These are phyloP conservation scores for Aspergillus fructus DNA, from an alignment of 2,329 filamentous ascomycete genomes.

Conservation along the genomic window DNA sequence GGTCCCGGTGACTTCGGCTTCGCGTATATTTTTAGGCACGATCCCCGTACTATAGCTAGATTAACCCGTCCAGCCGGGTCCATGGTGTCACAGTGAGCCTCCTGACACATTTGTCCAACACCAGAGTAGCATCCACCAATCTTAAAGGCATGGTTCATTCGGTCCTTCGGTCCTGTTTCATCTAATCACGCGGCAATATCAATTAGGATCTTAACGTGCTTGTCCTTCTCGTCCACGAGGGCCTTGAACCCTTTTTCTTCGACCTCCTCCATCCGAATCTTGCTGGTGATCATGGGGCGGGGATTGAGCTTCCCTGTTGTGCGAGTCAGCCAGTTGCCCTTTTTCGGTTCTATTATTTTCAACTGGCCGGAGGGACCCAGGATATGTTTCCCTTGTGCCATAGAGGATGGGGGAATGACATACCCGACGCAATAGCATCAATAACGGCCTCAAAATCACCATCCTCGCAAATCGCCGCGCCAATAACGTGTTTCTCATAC, in stretches of 20 bases:
- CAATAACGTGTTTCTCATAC: conserved; percentile 53
- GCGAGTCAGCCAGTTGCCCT: neutral
- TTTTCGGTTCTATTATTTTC: neutral
- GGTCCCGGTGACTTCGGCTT: neutral
- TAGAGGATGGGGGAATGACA: conserved; percentile 1
- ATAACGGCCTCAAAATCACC: conserved; percentile 62
- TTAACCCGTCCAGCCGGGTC: neutral
- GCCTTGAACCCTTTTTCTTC: conserved; percentile 59
- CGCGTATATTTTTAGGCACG: neutral
- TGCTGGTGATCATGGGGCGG: conserved; percentile 60
- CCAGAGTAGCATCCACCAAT: no score
- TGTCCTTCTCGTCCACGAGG: conserved; percentile 60
- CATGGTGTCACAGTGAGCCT: neutral
- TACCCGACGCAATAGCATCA: conserved; percentile 42
- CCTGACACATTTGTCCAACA: neutral
- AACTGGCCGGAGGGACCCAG: neutral
- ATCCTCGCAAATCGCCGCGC: conserved; percentile 49
- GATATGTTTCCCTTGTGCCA: no score
- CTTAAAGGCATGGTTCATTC: no score
- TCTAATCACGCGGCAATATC: conserved; percentile 22
- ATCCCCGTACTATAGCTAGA: neutral
- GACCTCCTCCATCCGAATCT: conserved; percentile 56
- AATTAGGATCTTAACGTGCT: conserved; percentile 64
- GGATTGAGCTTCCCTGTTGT: conserved; percentile 52
- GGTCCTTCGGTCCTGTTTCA: no score